These are phyloP conservation scores for Pseudohalonectria lignicola DNA, from an alignment of 2,329 filamentous ascomycete genomes.

Conservation along the genomic window DNA sequence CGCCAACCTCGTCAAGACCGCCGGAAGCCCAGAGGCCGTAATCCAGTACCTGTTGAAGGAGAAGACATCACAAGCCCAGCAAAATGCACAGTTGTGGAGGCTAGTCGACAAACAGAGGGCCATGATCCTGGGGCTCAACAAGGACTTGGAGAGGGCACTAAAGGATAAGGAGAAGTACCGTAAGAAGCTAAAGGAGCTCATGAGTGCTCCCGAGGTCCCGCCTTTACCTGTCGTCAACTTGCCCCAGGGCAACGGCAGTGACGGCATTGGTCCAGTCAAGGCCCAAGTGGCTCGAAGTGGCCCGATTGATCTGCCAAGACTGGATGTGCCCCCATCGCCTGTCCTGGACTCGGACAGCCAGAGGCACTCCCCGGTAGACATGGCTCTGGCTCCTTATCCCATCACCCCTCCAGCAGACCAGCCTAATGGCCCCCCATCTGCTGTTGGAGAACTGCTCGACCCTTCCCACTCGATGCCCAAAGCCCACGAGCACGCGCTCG, in stretches of 20 bases:
- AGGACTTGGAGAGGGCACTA: constrained; percentile 79
- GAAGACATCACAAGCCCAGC: constrained; percentile 77
- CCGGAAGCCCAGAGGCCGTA: constrained; percentile 80
- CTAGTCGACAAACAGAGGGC: constrained; percentile 92
- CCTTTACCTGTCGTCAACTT: constrained; percentile 12
- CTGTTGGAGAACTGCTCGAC: constrained; percentile 39
- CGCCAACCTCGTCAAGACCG: constrained; percentile 65
- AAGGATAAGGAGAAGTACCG: constrained; percentile 94
- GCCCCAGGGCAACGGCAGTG: no score
- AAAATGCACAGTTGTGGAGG: constrained; percentile 90
- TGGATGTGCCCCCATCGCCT: constrained; percentile 34
- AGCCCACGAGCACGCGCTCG: constrained; percentile 46
- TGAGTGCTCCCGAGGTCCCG: constrained; percentile 27
- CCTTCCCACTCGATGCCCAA: constrained; percentile 50
- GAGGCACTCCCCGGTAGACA: constrained; percentile 47
- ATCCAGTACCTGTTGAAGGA: constrained; percentile 84
- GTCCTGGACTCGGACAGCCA: constrained; percentile 36
- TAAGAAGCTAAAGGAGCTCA: constrained; percentile 73
- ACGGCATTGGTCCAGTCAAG: no score
- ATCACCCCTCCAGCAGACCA: constrained; percentile 52
- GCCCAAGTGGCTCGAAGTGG: no score
- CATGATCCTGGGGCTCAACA: constrained; percentile 89
- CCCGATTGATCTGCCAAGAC: neutral
- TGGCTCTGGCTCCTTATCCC: constrained; percentile 50
- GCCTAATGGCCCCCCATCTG: constrained; percentile 25